Conservation (phyloP, 176 grass and related monocot species). For the Musa troglodytarum region DNA sequence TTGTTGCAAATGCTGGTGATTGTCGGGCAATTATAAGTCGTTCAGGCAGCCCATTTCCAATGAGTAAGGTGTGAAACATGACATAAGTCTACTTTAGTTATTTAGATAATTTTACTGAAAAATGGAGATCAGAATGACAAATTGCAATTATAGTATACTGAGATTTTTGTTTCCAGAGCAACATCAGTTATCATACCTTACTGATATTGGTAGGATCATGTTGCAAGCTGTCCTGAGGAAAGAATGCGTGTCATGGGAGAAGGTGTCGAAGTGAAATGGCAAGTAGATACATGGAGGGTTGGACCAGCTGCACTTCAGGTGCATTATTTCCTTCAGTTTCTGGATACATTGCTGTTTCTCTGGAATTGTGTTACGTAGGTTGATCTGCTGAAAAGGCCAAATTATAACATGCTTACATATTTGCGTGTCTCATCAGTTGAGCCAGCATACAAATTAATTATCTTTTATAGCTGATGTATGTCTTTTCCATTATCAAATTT, state of each 20-base stretch:
- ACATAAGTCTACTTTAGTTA: not conserved
- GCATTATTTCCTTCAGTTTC: not conserved
- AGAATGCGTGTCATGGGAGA: constrained; percentile 65
- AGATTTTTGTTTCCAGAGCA: not conserved
- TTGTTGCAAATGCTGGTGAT: constrained; percentile 96
- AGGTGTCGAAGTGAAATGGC: constrained; percentile 91
- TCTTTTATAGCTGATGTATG: not conserved
- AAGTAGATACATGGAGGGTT: constrained; percentile 90
- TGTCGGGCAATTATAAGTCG: constrained; percentile 80
- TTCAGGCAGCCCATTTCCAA: constrained; percentile 59
- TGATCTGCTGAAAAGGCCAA: not conserved
- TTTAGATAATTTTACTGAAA: not conserved
- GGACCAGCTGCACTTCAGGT: constrained; percentile 97
- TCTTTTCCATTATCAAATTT: not conserved
- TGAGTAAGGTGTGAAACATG: constrained; percentile 48
- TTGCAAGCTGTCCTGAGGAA: constrained; percentile 72
- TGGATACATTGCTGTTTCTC: not conserved
- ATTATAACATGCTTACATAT: not conserved
- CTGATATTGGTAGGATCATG: constrained; percentile 60
- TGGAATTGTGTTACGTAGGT: too few relatives aligned
- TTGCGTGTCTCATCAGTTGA: not conserved
- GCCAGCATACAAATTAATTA: not conserved
- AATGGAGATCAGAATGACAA: not conserved
- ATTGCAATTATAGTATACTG: not conserved
- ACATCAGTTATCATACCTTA: not conserved